Evolutionary conservation across 192 early-diverging fungal genomes (phyloP).

Genomic region (Coemansia sp.): DNA sequence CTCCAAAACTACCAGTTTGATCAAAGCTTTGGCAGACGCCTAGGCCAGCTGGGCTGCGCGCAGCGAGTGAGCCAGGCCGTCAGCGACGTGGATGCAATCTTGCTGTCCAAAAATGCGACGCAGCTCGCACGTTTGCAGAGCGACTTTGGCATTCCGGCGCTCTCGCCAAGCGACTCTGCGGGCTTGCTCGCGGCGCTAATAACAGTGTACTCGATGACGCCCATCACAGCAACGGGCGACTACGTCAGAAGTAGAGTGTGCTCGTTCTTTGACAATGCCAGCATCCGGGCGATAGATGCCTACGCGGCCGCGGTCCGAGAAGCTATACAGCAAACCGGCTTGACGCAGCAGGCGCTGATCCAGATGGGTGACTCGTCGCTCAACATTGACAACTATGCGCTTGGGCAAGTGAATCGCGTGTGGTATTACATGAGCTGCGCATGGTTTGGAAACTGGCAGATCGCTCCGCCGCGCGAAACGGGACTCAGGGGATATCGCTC

Average conservation of each 20-base stretch:
- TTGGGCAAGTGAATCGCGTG: constrained; percentile 39
- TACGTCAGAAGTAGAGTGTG: constrained; percentile 23
- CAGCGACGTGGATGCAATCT: constrained; percentile 48
- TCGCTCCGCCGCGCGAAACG: constrained; percentile 25
- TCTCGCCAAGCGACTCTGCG: constrained; percentile 32
- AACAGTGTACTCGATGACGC: constrained; percentile 23
- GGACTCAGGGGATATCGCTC: constrained; percentile 37
- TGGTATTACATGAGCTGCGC: constrained; percentile 69
- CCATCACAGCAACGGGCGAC: constrained; percentile 6
- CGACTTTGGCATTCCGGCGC: constrained; percentile 29
- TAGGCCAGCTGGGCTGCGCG: constrained; percentile 38
- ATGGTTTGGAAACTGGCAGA: constrained; percentile 69
- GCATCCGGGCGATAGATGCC: constrained; percentile 13
- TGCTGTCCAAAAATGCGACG: constrained; percentile 15
- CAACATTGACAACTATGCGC: constrained; percentile 30
- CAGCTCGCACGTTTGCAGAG: constrained; percentile 15
- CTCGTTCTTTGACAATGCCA: constrained; percentile 17
- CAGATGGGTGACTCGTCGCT: constrained; percentile 40
- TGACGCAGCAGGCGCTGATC: constrained; percentile 24
- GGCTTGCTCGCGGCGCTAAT: constrained; percentile 28
- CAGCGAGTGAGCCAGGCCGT: constrained; percentile 29
- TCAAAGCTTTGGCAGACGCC: constrained; percentile 42
- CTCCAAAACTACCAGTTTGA: constrained; percentile 66
- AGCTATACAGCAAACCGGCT: constrained; percentile 15
- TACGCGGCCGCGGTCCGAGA: constrained; percentile 29